Evolutionary conservation across 192 early-diverging fungal species (phyloP).

Genomic region (Blastocladiella britannica): DNA sequence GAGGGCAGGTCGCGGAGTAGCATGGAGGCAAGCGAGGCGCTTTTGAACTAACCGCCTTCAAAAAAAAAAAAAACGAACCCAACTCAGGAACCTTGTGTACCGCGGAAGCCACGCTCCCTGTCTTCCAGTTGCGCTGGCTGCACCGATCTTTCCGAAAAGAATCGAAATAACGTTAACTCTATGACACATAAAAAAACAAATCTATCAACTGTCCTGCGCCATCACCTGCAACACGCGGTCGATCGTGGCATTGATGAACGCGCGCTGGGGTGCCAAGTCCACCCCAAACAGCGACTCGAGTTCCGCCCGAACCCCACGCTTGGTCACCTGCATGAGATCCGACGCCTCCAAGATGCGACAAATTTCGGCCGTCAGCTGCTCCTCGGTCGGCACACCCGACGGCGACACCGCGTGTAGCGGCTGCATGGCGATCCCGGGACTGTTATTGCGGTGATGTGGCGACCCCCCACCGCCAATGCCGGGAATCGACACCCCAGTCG

Average conservation of each 20-base stretch:
- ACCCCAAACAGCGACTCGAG: slow-evolving; percentile 39
- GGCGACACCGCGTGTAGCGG: background rate
- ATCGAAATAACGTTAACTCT: background rate
- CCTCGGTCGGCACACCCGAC: slow-evolving; percentile 38
- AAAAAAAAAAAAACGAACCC: too few relatives aligned
- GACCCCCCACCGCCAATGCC: too few relatives aligned
- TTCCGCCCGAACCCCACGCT: slow-evolving; percentile 57
- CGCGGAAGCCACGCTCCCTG: too few relatives aligned
- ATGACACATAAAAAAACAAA: background rate
- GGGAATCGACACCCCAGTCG: too few relatives aligned
- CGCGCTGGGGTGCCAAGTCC: slow-evolving; percentile 37
- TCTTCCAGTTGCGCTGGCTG: too few relatives aligned
- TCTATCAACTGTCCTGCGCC: background rate
- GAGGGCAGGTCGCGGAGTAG: too few relatives aligned
- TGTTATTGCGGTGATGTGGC: too few relatives aligned
- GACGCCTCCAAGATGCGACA: slow-evolving; percentile 41
- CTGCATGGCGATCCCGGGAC: too few relatives aligned
- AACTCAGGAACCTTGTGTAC: too few relatives aligned
- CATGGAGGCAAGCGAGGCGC: too few relatives aligned
- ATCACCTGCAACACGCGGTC: slow-evolving; percentile 21
- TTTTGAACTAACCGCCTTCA: too few relatives aligned
- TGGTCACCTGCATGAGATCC: slow-evolving; percentile 54
- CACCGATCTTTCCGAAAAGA: too few relatives aligned
- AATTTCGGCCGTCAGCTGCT: slow-evolving; percentile 51
- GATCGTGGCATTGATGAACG: slow-evolving; percentile 50